phyloP scores from a whole-genome alignment of 2,329 filamentous ascomycete genomes.

The Scytalidium sp. region DNA sequence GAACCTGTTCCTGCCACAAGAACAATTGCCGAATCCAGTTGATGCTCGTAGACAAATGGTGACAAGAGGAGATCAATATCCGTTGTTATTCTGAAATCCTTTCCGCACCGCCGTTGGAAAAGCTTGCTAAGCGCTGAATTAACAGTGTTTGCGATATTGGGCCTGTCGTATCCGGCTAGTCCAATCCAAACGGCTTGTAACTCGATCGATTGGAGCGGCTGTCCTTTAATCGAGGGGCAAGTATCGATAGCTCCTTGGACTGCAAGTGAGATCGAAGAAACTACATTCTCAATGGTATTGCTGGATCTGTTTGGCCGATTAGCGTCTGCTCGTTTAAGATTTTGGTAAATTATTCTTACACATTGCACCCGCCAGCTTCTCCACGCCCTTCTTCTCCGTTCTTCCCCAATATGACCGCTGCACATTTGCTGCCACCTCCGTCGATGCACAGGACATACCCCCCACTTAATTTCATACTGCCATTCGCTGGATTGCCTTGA shows the following conservation, averaged over 20 bases:
- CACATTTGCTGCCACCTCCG: slow-evolving; percentile 40
- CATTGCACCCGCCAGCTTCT: slow-evolving; percentile 34
- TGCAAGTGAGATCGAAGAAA: slow-evolving; percentile 23
- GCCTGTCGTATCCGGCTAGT: slow-evolving; percentile 37
- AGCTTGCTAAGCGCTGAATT: slow-evolving; percentile 23
- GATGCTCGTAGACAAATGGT: slow-evolving; percentile 12
- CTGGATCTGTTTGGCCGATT: slow-evolving; percentile 16
- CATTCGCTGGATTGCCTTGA: not conserved
- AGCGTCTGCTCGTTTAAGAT: slow-evolving; percentile 7
- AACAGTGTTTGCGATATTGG: slow-evolving; percentile 24
- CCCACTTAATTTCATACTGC: not conserved
- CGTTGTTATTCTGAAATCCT: slow-evolving; percentile 29
- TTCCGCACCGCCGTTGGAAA: slow-evolving; percentile 22
- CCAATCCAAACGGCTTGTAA: slow-evolving; percentile 36
- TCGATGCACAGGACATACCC: slow-evolving; percentile 35
- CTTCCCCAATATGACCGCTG: slow-evolving; percentile 30
- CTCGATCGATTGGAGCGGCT: slow-evolving; percentile 1
- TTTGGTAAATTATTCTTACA: slow-evolving; percentile 25
- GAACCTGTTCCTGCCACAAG: slow-evolving; percentile 42
- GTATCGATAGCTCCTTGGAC: slow-evolving; percentile 22
- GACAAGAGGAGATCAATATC: slow-evolving; percentile 38
- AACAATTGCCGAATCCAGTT: slow-evolving; percentile 26
- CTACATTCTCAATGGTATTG: slow-evolving; percentile 25
- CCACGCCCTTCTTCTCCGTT: slow-evolving; percentile 25
- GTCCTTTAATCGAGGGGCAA: slow-evolving; percentile 10